Evolutionary conservation across 2,329 filamentous ascomycete species (phyloP).

Genomic region (Beauveria scarabaeidicola): DNA sequence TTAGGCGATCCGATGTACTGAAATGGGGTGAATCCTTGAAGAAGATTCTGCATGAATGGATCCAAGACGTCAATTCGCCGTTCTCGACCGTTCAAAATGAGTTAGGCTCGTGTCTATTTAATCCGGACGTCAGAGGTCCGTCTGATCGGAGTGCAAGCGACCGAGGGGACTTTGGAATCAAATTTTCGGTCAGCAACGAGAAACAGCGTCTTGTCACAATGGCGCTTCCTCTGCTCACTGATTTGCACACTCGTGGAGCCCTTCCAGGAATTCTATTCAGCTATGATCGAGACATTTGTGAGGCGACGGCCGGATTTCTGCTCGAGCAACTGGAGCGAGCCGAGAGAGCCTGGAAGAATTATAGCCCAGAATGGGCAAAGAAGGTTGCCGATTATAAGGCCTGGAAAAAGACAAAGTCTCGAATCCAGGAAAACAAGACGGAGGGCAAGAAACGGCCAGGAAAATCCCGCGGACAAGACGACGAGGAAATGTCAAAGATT

Average conservation of each 20-base stretch:
- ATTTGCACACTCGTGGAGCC: slow-evolving; percentile 54
- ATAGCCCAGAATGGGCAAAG: slow-evolving; percentile 50
- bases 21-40: slow-evolving; percentile 58
- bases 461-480: slow-evolving; percentile 33
- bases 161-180: background rate
- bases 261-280: slow-evolving; percentile 72
- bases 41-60: slow-evolving; percentile 48
- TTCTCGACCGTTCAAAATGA: slow-evolving; percentile 38
- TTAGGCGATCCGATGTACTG: slow-evolving; percentile 58
- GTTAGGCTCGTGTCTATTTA: slow-evolving; percentile 21
- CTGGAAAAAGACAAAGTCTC: slow-evolving; percentile 47
- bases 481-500: slow-evolving; percentile 36
- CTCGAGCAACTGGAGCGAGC: slow-evolving; percentile 37
- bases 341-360: slow-evolving; percentile 42
- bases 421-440: slow-evolving; percentile 23
- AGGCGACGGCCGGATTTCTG: slow-evolving; percentile 45
- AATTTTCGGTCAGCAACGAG: background rate
- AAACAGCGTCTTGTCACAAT: background rate
- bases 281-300: slow-evolving; percentile 60
- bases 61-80: slow-evolving; percentile 39
- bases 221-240: slow-evolving; percentile 45
- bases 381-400: slow-evolving; percentile 44
- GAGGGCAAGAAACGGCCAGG: slow-evolving; percentile 25
- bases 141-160: background rate
- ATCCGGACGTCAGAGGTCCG: background rate